phyloP scores from a whole-genome alignment of 1,284 basidiomycete genomes.

The Cutaneotrichosporon sp. region DNA sequence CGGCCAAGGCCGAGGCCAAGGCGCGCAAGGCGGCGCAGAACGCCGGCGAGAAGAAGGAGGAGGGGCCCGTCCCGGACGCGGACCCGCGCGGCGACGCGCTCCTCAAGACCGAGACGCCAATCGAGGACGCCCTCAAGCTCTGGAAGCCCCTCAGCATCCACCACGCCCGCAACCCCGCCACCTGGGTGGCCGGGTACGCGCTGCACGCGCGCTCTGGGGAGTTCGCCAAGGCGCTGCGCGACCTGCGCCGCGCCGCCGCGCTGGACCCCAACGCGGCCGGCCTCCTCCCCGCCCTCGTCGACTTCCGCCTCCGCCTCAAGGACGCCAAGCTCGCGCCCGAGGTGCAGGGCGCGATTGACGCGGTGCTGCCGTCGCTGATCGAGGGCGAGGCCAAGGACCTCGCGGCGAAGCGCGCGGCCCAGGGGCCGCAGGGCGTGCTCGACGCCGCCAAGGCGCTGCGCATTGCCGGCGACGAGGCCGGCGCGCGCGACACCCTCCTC shows the following conservation, averaged over 20 bases:
- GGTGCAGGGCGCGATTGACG: constrained; percentile 40
- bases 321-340: constrained; percentile 44
- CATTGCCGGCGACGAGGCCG: background rate
- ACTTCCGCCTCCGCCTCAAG: constrained; percentile 62
- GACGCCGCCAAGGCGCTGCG: constrained; percentile 62
- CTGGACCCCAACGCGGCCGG: constrained; percentile 65
- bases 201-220: constrained; percentile 78
- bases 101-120: constrained; percentile 64
- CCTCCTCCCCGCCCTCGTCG: constrained; percentile 69
- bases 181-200: constrained; percentile 77
- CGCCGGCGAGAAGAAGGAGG: constrained; percentile 72
- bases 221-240: constrained; percentile 73
- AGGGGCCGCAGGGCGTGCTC: constrained; percentile 60
- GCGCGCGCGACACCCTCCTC: constrained; percentile 61
- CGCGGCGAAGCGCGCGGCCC: constrained; percentile 65
- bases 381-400: constrained; percentile 59
- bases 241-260: constrained; percentile 64
- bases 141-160: constrained; percentile 67
- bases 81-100: constrained; percentile 80
- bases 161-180: constrained; percentile 62
- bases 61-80: constrained; percentile 63
- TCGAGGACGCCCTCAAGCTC: constrained; percentile 75
- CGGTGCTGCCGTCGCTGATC: constrained; percentile 59
- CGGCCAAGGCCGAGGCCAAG: constrained; percentile 87
- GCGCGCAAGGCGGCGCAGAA: constrained; percentile 63